These are phyloP conservation scores for Volvox reticuliferus DNA, from an alignment of 139 green algal species.

Conservation along the genomic window DNA sequence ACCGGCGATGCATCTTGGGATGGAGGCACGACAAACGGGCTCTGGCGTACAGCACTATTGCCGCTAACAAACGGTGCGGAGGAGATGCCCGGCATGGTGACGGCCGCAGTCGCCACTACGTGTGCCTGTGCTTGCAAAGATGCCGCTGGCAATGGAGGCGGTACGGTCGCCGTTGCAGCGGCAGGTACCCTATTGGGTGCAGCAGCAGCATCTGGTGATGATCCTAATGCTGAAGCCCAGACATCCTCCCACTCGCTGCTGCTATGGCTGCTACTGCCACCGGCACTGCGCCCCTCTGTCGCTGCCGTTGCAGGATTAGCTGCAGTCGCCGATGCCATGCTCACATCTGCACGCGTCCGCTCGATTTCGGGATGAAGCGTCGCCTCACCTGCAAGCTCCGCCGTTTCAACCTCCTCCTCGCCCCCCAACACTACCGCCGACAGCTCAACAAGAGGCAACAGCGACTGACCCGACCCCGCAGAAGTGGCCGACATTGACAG, in stretches of 20 bases:
- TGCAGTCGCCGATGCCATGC: too few species aligned
- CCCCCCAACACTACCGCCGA: not conserved
- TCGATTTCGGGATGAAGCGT: not conserved
- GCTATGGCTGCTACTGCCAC: not conserved
- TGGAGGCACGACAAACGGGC: not conserved
- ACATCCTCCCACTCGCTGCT: constrained; percentile 38
- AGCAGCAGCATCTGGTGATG: not conserved
- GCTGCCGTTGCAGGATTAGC: not conserved
- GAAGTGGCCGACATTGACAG: not conserved
- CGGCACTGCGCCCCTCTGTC: not conserved
- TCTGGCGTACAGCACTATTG: not conserved
- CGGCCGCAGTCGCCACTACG: not conserved
- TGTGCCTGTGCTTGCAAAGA: not conserved
- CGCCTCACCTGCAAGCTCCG: not conserved
- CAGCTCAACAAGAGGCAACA: not conserved
- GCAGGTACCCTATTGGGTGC: not conserved
- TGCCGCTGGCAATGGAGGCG: not conserved
- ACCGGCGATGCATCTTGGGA: not conserved
- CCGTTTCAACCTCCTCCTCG: not conserved
- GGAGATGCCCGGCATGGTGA: not conserved
- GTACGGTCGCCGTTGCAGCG: not conserved
- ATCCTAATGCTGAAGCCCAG: not conserved
- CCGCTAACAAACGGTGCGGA: not conserved
- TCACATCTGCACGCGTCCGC: not conserved
- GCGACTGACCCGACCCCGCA: not conserved